A percentile compares a stretch with the other conserved stretches of the same genome.
These are phyloP conservation scores for Aspergillus cristatus DNA, from an alignment of 495 filamentous ascomycete species.

Conservation along the genomic window DNA sequence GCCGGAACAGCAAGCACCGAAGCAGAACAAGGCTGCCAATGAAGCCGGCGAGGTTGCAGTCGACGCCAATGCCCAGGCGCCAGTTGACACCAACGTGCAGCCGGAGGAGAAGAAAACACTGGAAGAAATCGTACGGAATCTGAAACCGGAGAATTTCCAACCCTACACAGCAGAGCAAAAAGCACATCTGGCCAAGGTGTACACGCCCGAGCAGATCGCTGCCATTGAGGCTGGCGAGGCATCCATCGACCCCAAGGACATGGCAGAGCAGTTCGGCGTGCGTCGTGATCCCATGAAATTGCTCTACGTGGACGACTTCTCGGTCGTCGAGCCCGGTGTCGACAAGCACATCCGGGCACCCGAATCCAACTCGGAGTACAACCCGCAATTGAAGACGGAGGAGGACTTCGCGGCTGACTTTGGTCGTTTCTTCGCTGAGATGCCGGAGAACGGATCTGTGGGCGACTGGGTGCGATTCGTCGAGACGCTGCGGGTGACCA, in stretches of 20 bases:
- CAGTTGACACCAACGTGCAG: no score
- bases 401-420: slow-evolving; percentile 49
- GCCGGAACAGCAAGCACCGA: slow-evolving; percentile 58
- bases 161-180: slow-evolving; percentile 63
- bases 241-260: slow-evolving; percentile 67
- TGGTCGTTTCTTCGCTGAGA: slow-evolving; percentile 45
- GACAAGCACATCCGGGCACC: slow-evolving; percentile 53
- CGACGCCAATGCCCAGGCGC: slow-evolving; percentile 66
- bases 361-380: slow-evolving; percentile 48
- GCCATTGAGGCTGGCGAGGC: slow-evolving; percentile 81
- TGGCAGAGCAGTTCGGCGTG: slow-evolving; percentile 59
- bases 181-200: slow-evolving; percentile 49
- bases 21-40: slow-evolving; percentile 68
- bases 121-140: slow-evolving; percentile 8
- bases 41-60: slow-evolving; percentile 78
- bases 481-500: slow-evolving; percentile 39
- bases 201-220: slow-evolving; percentile 72
- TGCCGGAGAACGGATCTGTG: slow-evolving; percentile 36
- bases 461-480: slow-evolving; percentile 38
- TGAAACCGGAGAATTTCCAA: slow-evolving; percentile 41
- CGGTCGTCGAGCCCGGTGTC: slow-evolving; percentile 61
- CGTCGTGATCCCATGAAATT: slow-evolving; percentile 63
- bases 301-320: slow-evolving; percentile 80
- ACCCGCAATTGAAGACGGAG: slow-evolving; percentile 50
- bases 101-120: slow-evolving; percentile 11